Evolutionary conservation across 2,329 filamentous ascomycete species (phyloP).

Genomic region (Diaporthe sp.): DNA sequence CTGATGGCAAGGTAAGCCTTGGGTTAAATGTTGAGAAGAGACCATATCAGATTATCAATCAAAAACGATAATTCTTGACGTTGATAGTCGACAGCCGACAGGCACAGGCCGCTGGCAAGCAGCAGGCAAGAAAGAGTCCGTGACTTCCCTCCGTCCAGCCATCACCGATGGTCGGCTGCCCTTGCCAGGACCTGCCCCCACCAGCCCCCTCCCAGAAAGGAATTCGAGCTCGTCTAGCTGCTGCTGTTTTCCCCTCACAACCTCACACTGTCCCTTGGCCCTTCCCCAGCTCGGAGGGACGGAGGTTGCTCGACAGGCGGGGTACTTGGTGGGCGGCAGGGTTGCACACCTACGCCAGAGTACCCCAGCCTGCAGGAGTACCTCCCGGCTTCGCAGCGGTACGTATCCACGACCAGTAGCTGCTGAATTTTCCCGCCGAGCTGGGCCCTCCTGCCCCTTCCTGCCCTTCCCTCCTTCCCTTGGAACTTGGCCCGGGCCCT

Average conservation of each 20-base stretch:
- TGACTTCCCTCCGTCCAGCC: neutral
- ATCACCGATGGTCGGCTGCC: slow-evolving; percentile 29
- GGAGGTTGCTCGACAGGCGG: neutral
- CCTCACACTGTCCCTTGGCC: slow-evolving; percentile 10
- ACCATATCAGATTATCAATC: neutral
- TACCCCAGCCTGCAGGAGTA: neutral
- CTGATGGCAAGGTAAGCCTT: neutral
- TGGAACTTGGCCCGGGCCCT: slow-evolving; percentile 1
- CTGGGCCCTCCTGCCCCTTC: slow-evolving; percentile 8
- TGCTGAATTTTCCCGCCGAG: slow-evolving; percentile 25
- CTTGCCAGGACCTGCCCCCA: slow-evolving; percentile 23
- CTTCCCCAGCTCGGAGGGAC: neutral
- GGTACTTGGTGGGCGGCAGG: neutral
- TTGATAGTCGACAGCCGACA: neutral
- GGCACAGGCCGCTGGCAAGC: neutral
- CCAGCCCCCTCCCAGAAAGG: slow-evolving; percentile 4
- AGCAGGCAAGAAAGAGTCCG: neutral
- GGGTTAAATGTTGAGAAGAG: neutral
- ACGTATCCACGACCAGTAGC: neutral
- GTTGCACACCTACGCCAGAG: neutral
- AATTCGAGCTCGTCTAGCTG: slow-evolving; percentile 21
- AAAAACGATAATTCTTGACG: neutral
- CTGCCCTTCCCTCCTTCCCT: slow-evolving; percentile 1
- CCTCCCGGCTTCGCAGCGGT: neutral
- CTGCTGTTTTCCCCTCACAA: slow-evolving; percentile 14